These are phyloP conservation scores for Alternaria ethzedia DNA, from an alignment of 2,329 filamentous ascomycete species.

Conservation along the genomic window DNA sequence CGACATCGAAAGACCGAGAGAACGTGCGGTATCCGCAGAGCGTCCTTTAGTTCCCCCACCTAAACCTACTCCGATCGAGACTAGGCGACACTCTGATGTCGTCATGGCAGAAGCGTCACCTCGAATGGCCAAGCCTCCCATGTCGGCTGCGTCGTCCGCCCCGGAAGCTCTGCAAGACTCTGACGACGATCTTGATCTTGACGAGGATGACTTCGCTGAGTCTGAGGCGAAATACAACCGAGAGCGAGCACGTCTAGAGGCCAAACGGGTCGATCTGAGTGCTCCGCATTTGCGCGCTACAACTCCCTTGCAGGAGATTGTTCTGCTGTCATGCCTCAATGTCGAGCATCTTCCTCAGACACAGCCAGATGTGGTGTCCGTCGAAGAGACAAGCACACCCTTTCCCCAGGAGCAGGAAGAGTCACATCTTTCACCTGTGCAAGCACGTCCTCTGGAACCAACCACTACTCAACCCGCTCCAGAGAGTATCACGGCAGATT, in stretches of 20 bases:
- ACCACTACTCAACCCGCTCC: slow-evolving; percentile 16
- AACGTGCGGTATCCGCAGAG: slow-evolving; percentile 31
- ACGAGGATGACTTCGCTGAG: slow-evolving; percentile 54
- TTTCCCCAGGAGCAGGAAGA: slow-evolving; percentile 25
- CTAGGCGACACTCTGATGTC: slow-evolving; percentile 42
- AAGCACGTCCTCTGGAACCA: slow-evolving; percentile 1
- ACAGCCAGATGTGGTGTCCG: slow-evolving; percentile 6
- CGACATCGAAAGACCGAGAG: slow-evolving; percentile 25
- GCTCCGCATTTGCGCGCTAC: slow-evolving; percentile 51
- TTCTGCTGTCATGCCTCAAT: slow-evolving; percentile 49
- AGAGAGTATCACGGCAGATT: slow-evolving; percentile 30
- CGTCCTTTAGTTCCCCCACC: slow-evolving; percentile 26
- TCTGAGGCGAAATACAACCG: slow-evolving; percentile 56
- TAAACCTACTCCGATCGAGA: slow-evolving; percentile 38
- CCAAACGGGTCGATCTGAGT: slow-evolving; percentile 53
- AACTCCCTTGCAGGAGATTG: slow-evolving; percentile 53
- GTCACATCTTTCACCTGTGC: slow-evolving; percentile 2
- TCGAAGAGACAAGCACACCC: slow-evolving; percentile 26
- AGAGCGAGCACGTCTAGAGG: slow-evolving; percentile 53
- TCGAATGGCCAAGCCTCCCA: slow-evolving; percentile 31
- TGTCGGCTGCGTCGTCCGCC: slow-evolving; percentile 40
- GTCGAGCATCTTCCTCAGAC: slow-evolving; percentile 35
- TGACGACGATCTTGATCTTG: slow-evolving; percentile 56
- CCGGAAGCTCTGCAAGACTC: slow-evolving; percentile 48
- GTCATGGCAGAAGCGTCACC: slow-evolving; percentile 45